phyloP scores from a whole-genome alignment of 352 stramenopile genomes.

The Halophytophthora batemanensis region DNA sequence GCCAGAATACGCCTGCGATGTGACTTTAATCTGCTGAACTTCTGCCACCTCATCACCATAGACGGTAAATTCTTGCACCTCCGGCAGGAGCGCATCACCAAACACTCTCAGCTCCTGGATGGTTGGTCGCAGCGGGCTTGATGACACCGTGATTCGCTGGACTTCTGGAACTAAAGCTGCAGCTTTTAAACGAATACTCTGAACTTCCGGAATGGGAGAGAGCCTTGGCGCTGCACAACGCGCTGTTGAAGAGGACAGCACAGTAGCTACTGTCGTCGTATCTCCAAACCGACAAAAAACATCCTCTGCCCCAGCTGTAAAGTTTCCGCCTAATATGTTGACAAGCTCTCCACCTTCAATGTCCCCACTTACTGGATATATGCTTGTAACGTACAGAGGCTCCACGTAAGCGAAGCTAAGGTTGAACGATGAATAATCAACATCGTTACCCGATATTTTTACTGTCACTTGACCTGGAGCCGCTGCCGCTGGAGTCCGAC shows the following conservation, averaged over 20 bases:
- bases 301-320: slow-evolving; percentile 36
- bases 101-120: slow-evolving; percentile 37
- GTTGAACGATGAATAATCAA: slow-evolving; percentile 50
- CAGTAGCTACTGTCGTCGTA: slow-evolving; percentile 52
- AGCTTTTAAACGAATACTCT: slow-evolving; percentile 65
- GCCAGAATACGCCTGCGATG: slow-evolving; percentile 33
- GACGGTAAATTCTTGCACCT: slow-evolving; percentile 55
- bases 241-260: slow-evolving; percentile 60
- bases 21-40: slow-evolving; percentile 36
- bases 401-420: slow-evolving; percentile 54
- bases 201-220: slow-evolving; percentile 72
- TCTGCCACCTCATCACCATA: slow-evolving; percentile 32
- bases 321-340: slow-evolving; percentile 56
- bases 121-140: slow-evolving; percentile 32
- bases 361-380: slow-evolving; percentile 64
- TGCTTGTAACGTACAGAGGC: slow-evolving; percentile 42
- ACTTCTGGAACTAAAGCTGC: slow-evolving; percentile 43
- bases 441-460: slow-evolving; percentile 48
- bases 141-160: slow-evolving; percentile 47
- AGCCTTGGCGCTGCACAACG: slow-evolving; percentile 67
- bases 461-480: slow-evolving; percentile 33
- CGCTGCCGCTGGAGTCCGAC: slow-evolving; percentile 39
- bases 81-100: slow-evolving; percentile 20
- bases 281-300: slow-evolving; percentile 89
- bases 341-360: slow-evolving; percentile 56